phyloP scores from a whole-genome alignment of 129 eudicot species.

The Flaveria trinervia region DNA sequence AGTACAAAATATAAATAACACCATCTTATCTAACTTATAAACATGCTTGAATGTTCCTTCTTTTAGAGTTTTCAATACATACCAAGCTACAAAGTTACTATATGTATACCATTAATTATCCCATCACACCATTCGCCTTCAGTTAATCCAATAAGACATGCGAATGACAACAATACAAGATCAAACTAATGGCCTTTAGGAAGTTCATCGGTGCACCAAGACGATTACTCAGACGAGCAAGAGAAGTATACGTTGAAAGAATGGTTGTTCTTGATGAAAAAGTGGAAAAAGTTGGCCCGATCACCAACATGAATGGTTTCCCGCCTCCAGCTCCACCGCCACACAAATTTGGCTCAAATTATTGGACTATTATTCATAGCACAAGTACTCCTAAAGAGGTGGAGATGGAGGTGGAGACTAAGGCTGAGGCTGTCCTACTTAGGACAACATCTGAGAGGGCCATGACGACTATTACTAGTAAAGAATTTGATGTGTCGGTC shows the following conservation, averaged over 20 bases:
- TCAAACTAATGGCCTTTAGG: constrained; percentile 14
- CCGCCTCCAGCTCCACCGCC: constrained; percentile 39
- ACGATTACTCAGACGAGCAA: constrained; percentile 44
- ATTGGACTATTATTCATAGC: constrained; percentile 22
- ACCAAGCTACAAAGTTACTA: constrained; percentile 8
- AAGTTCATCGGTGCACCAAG: constrained; percentile 33
- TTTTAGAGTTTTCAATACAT: constrained; percentile 14
- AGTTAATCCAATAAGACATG: not conserved
- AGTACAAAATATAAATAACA: not conserved
- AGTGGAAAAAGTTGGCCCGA: constrained; percentile 35
- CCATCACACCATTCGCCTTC: not conserved
- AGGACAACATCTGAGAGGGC: constrained; percentile 40
- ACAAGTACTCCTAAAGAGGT: not conserved
- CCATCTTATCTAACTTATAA: not conserved
- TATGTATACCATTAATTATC: not conserved
- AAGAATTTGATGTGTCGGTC: constrained; percentile 27
- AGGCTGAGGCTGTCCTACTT: not conserved
- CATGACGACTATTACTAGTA: constrained; percentile 7
- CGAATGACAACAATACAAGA: not conserved
- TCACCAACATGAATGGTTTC: constrained; percentile 21
- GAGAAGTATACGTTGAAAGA: constrained; percentile 48
- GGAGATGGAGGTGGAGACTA: not conserved
- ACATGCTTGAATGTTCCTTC: constrained; percentile 10
- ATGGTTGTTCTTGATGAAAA: constrained; percentile 50
- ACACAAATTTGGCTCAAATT: constrained; percentile 28